phyloP scores from a whole-genome alignment of 1,284 basidiomycete species.

The Austropuccinia psidii region DNA sequence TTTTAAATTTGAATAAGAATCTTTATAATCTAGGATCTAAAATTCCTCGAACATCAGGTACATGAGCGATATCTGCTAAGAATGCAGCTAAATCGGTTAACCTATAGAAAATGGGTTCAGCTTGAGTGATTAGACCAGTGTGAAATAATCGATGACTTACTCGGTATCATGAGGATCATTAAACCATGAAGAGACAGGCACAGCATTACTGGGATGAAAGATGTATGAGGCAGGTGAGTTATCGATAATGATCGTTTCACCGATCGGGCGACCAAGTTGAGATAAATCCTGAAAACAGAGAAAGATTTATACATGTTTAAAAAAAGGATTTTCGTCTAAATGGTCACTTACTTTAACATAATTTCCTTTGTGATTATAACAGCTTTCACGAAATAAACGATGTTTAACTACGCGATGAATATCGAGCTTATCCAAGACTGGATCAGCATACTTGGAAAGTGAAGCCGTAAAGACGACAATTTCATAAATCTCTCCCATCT shows the following conservation, averaged over 20 bases:
- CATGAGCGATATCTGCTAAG: slow-evolving; percentile 72
- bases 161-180: slow-evolving; percentile 53
- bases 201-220: slow-evolving; percentile 98
- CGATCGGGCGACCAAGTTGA: slow-evolving; percentile 84
- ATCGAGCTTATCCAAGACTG: slow-evolving; percentile 94
- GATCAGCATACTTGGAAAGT: slow-evolving; percentile 98
- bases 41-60: slow-evolving; percentile 85
- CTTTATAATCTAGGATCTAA: slow-evolving; percentile 55
- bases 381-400: slow-evolving; percentile 92
- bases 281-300: slow-evolving; percentile 68
- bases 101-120: neutral
- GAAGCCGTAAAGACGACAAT: slow-evolving; percentile 97
- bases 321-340: neutral
- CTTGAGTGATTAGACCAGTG: neutral
- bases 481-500: slow-evolving; percentile 97
- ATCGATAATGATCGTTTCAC: slow-evolving; percentile 93
- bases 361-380: slow-evolving; percentile 97
- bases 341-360: slow-evolving; percentile 75
- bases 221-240: slow-evolving; percentile 99
- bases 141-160: slow-evolving; percentile 36
- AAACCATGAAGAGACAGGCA: slow-evolving; percentile 98
- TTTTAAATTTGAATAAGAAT: too few species aligned
- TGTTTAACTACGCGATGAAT: slow-evolving; percentile 86
- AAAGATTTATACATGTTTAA: neutral
- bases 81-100: slow-evolving; percentile 58